A percentile compares a stretch with the other conserved stretches of the same genome.
Evolutionary conservation across 495 filamentous ascomycete species (phyloP).

Genomic region (Geopyxis carbonaria): DNA sequence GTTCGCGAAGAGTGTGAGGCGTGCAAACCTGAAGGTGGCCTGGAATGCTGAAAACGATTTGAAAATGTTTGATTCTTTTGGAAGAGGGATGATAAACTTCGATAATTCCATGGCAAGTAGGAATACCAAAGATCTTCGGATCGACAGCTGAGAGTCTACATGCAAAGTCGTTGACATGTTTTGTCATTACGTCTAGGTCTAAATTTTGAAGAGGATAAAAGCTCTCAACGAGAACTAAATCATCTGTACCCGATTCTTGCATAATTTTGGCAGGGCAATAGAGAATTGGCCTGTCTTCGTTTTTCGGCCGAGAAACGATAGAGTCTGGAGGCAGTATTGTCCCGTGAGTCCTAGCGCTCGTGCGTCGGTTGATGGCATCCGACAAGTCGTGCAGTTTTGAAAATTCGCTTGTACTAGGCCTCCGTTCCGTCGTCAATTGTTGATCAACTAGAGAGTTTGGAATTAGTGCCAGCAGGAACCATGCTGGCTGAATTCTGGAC

Average conservation of each 20-base stretch:
- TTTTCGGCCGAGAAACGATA: no score
- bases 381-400: conserved; percentile 10
- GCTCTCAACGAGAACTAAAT: conserved; percentile 19
- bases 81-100: conserved; percentile 5
- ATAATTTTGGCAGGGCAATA: conserved; percentile 15
- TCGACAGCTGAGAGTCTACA: conserved; percentile 27
- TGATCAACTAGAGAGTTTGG: conserved; percentile 23
- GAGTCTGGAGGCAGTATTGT: conserved; percentile 10
- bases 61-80: conserved; percentile 3
- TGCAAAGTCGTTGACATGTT: conserved; percentile 27
- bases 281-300: conserved; percentile 5
- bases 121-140: conserved; percentile 33
- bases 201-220: conserved; percentile 9
- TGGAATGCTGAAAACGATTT: conserved; percentile 18
- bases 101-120: conserved; percentile 33
- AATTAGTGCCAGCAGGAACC: conserved; percentile 29
- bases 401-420: conserved; percentile 2
- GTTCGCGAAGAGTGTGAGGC: conserved; percentile 15
- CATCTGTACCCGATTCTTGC: neutral
- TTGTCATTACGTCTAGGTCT: conserved; percentile 9
- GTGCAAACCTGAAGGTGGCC: neutral
- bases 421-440: conserved; percentile 12
- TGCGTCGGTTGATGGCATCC: conserved; percentile 6
- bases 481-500: conserved; percentile 25
- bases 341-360: neutral